These are phyloP conservation scores for Melastoma candidum DNA, from an alignment of 441 rosid species.

Conservation along the genomic window DNA sequence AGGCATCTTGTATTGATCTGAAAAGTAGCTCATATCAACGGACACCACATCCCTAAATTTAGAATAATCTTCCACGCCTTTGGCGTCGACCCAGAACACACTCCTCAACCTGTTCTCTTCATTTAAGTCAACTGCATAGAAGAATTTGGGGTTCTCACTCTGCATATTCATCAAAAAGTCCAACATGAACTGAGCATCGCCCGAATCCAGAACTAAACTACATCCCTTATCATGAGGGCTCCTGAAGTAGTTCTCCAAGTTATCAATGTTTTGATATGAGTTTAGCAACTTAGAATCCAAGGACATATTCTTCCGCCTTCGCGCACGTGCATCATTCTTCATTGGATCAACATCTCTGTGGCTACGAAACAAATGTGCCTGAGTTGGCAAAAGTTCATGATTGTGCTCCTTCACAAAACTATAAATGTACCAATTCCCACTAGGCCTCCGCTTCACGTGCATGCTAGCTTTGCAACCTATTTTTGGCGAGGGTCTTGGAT, in stretches of 20 bases:
- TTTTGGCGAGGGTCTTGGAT: slow-evolving; percentile 86
- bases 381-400: slow-evolving; percentile 76
- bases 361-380: slow-evolving; percentile 71
- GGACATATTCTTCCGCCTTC: slow-evolving; percentile 44
- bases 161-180: slow-evolving; percentile 63
- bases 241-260: slow-evolving; percentile 44
- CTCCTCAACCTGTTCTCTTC: slow-evolving; percentile 72
- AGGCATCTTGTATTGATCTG: slow-evolving; percentile 53
- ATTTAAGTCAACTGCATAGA: slow-evolving; percentile 66
- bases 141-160: slow-evolving; percentile 63
- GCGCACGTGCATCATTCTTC: slow-evolving; percentile 38
- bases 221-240: slow-evolving; percentile 73
- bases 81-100: slow-evolving; percentile 74
- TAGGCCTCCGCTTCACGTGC: slow-evolving; percentile 63
- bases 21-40: slow-evolving; percentile 51
- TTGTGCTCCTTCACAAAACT: slow-evolving; percentile 70
- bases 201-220: slow-evolving; percentile 35
- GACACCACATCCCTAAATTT: slow-evolving; percentile 67
- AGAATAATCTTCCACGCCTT: slow-evolving; percentile 64
- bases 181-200: slow-evolving; percentile 55
- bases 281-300: slow-evolving; percentile 36
- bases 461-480: slow-evolving; percentile 86
- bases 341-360: slow-evolving; percentile 44
- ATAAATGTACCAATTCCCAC: slow-evolving; percentile 71
- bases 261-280: slow-evolving; percentile 47